phyloP scores from a whole-genome alignment of 192 early-diverging fungal species.

The Backusella tarrabulga region DNA sequence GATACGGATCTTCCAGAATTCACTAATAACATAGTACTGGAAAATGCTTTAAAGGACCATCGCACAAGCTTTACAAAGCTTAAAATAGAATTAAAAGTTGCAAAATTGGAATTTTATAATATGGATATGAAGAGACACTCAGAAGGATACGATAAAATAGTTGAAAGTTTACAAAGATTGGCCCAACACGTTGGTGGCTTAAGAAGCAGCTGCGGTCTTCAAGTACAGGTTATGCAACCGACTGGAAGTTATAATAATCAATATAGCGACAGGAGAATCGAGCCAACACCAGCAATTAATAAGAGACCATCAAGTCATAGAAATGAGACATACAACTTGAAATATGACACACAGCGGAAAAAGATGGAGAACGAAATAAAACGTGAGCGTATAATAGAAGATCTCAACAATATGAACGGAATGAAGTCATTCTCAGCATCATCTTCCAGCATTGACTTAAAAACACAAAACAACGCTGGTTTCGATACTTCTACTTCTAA shows the following conservation, averaged over 20 bases:
- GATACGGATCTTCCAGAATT: constrained; percentile 49
- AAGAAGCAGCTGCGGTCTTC: constrained; percentile 64
- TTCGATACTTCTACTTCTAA: not conserved
- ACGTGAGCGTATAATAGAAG: not conserved
- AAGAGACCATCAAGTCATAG: not conserved
- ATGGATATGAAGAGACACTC: constrained; percentile 49
- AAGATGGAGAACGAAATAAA: constrained; percentile 13
- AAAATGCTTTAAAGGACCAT: constrained; percentile 57
- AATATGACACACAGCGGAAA: constrained; percentile 5
- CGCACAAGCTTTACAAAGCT: constrained; percentile 55
- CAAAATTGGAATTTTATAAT: constrained; percentile 48
- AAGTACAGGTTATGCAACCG: constrained; percentile 49
- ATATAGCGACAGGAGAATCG: not conserved
- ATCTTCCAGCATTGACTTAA: not conserved
- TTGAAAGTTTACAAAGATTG: constrained; percentile 56
- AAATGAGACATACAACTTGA: constrained; percentile 15
- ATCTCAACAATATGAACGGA: not conserved
- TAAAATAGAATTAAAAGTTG: constrained; percentile 46
- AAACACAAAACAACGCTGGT: not conserved
- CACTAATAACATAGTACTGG: constrained; percentile 48
- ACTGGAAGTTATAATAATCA: not conserved
- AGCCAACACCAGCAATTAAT: not conserved
- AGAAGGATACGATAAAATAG: constrained; percentile 41
- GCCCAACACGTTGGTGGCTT: constrained; percentile 68
- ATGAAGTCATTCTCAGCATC: not conserved